Conservation (phyloP, 768 basidiomycete species). For the Mycena pura region DNA sequence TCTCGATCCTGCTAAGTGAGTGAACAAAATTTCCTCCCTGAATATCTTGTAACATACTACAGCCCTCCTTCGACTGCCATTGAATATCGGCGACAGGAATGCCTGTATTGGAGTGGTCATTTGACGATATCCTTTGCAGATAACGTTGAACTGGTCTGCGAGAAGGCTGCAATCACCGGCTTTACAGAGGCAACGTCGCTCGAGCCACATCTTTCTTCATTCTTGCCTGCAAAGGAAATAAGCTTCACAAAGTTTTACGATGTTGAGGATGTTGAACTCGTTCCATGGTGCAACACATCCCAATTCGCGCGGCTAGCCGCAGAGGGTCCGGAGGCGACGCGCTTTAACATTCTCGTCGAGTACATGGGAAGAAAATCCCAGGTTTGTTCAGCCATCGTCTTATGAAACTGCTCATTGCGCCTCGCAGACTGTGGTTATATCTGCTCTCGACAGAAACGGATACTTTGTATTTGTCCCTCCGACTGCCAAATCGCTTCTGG, state of each 20-base stretch:
- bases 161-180: neutral
- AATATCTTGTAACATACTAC: too few species aligned
- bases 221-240: neutral
- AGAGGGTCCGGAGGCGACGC: neutral
- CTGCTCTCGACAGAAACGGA: neutral
- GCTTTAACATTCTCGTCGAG: neutral
- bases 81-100: neutral
- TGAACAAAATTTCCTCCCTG: too few species aligned
- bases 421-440: neutral
- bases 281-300: neutral
- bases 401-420: neutral
- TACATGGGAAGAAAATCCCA: neutral
- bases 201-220: neutral
- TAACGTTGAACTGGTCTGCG: neutral
- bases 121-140: neutral
- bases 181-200: neutral
- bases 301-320: constrained; percentile 13
- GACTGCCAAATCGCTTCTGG: neutral
- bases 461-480: neutral
- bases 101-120: constrained; percentile 1
- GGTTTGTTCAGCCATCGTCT: constrained; percentile 2
- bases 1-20: too few species aligned
- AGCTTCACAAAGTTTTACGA: neutral
- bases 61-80: neutral
- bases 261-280: neutral